Conservation (phyloP, 495 filamentous ascomycete genomes). For the Neurospora sp. region DNA sequence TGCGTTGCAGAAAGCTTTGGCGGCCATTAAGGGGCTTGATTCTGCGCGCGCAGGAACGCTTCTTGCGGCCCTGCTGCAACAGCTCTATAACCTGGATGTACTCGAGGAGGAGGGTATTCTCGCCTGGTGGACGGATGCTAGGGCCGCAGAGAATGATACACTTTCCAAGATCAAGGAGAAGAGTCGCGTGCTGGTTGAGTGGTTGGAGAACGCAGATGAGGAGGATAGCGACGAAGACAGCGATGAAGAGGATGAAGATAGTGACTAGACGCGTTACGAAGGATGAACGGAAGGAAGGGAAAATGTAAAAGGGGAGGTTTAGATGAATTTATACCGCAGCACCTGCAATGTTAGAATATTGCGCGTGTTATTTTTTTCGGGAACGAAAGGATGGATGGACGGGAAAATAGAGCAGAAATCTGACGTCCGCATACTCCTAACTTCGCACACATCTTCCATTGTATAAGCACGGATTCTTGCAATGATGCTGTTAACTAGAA, state of each 20-base stretch:
- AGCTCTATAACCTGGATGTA: constrained; percentile 74
- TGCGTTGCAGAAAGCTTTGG: constrained; percentile 69
- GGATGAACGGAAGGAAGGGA: not conserved
- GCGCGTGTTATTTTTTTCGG: not conserved
- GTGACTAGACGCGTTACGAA: not conserved
- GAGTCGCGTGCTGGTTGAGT: constrained; percentile 73
- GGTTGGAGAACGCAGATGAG: constrained; percentile 71
- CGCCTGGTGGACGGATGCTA: constrained; percentile 75
- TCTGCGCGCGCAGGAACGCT: constrained; percentile 45
- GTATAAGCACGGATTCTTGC: not conserved
- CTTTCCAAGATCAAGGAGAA: constrained; percentile 62
- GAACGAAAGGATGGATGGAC: not conserved
- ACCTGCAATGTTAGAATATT: not conserved
- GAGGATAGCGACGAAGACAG: constrained; percentile 69
- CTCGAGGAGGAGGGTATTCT: constrained; percentile 82
- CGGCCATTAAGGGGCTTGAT: constrained; percentile 43
- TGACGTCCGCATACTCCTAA: not conserved
- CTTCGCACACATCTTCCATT: not conserved
- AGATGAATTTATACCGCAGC: not conserved
- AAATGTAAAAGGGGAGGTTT: not conserved
- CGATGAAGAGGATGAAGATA: constrained; percentile 40
- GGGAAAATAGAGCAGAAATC: not conserved
- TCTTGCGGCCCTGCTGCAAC: constrained; percentile 64
- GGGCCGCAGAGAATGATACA: constrained; percentile 49
- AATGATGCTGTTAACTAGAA: not conserved